Percentiles rank a stretch among this genome's conserved stretches.
Conservation (phyloP, 2,329 filamentous ascomycete genomes). For the Acrodontium crateriforme region DNA sequence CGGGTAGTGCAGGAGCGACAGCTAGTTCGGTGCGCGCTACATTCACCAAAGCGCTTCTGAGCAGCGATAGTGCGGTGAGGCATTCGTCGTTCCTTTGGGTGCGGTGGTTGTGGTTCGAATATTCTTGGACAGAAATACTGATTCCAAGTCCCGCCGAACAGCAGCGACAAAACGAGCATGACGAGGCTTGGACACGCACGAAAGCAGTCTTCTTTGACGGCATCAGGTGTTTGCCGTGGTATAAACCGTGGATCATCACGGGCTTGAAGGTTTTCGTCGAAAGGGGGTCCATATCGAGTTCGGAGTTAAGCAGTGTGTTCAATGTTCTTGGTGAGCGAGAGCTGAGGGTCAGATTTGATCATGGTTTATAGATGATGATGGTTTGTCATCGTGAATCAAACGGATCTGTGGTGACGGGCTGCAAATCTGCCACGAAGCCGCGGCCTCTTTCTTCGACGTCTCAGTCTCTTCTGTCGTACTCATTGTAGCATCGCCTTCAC, state of each 20-base stretch:
- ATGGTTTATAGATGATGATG: too few species aligned
- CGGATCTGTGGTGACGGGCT: too few species aligned
- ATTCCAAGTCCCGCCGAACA: too few species aligned
- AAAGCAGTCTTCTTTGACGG: slow-evolving; percentile 43
- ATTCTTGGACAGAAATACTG: neutral
- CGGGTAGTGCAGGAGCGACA: slow-evolving; percentile 13
- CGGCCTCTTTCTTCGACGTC: too few species aligned
- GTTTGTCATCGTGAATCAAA: too few species aligned
- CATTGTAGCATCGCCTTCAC: too few species aligned
- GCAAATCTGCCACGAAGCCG: too few species aligned
- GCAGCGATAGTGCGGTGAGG: slow-evolving; percentile 21
- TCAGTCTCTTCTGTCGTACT: too few species aligned
- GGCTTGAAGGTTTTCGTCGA: slow-evolving; percentile 35
- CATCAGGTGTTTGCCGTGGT: slow-evolving; percentile 47
- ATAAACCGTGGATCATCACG: slow-evolving; percentile 44
- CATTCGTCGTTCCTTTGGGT: slow-evolving; percentile 16
- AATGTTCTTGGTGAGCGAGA: slow-evolving; percentile 48
- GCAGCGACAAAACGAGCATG: neutral
- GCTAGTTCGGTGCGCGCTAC: slow-evolving; percentile 29
- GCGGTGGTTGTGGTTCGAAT: slow-evolving; percentile 17
- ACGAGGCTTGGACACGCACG: slow-evolving; percentile 14
- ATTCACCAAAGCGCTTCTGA: slow-evolving; percentile 27
- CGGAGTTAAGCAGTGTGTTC: slow-evolving; percentile 40
- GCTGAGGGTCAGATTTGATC: slow-evolving; percentile 34
- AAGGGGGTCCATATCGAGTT: slow-evolving; percentile 24